Conservation (phyloP, 2,329 filamentous ascomycete species). For the Cladosporium sp. region DNA sequence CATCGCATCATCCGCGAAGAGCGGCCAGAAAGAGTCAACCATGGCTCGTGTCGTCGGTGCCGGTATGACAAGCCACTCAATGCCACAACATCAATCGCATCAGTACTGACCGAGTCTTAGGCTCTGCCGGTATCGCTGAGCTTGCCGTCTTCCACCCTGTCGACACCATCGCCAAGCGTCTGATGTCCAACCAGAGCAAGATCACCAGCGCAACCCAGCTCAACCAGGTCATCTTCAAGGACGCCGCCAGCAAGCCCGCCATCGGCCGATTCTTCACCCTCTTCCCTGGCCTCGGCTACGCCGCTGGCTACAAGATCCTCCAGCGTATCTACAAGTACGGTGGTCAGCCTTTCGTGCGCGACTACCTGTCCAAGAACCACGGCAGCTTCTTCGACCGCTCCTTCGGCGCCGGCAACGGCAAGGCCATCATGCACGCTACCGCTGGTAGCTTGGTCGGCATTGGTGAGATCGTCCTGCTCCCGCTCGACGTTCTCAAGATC, state of each 20-base stretch:
- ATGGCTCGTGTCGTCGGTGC: conserved; percentile 84
- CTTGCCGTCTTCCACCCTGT: conserved; percentile 91
- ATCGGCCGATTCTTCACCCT: conserved; percentile 85
- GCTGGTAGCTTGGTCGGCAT: conserved; percentile 94
- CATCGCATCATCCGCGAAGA: conserved; percentile 41
- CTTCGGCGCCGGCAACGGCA: conserved; percentile 95
- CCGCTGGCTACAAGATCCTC: conserved; percentile 94
- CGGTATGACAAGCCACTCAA: conserved; percentile 54
- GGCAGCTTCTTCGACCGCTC: conserved; percentile 77
- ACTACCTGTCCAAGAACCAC: conserved; percentile 78
- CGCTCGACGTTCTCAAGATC: conserved; percentile 97
- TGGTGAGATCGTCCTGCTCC: conserved; percentile 91
- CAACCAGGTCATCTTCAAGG: conserved; percentile 91
- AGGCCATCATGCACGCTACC: conserved; percentile 96
- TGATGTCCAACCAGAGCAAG: conserved; percentile 96
- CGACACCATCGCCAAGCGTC: conserved; percentile 95
- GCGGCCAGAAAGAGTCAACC: conserved; percentile 81
- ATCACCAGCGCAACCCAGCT: conserved; percentile 60
- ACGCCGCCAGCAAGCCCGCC: conserved; percentile 68
- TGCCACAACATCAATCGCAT: background rate
- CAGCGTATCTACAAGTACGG: conserved; percentile 99
- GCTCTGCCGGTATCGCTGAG: conserved; percentile 88
- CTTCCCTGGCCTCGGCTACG: conserved; percentile 95
- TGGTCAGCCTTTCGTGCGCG: conserved; percentile 89
- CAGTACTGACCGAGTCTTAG: conserved; percentile 43